phyloP scores from a whole-genome alignment of 2,329 filamentous ascomycete genomes.

The Amauroascus niger region DNA sequence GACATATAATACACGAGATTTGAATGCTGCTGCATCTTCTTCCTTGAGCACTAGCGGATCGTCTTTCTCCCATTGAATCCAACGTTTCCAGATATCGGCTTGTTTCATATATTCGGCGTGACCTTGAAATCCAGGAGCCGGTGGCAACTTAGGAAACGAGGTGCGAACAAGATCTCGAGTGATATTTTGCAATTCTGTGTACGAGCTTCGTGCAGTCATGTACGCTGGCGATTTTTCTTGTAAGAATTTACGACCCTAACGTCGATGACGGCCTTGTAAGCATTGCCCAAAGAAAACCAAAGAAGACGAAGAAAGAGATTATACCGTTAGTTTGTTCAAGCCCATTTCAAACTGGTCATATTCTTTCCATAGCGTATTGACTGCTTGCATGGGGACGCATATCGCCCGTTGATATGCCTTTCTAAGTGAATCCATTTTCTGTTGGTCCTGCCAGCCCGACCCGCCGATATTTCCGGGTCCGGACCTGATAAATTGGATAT shows the following conservation, averaged over 20 bases:
- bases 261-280: not conserved
- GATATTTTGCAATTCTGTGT: slow-evolving; percentile 82
- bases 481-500: slow-evolving; percentile 83
- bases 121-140: slow-evolving; percentile 75
- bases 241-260: slow-evolving; percentile 79
- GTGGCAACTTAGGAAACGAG: slow-evolving; percentile 71
- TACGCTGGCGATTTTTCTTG: slow-evolving; percentile 88
- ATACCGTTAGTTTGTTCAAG: slow-evolving; percentile 80
- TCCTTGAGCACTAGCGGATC: slow-evolving; percentile 78
- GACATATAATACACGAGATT: slow-evolving; percentile 71
- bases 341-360: slow-evolving; percentile 95
- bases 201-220: slow-evolving; percentile 89
- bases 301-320: not conserved
- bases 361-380: slow-evolving; percentile 87
- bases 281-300: slow-evolving; percentile 4
- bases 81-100: slow-evolving; percentile 80
- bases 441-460: slow-evolving; percentile 86
- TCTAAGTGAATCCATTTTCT: slow-evolving; percentile 90
- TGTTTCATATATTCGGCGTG: slow-evolving; percentile 75
- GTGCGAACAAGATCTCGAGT: slow-evolving; percentile 65
- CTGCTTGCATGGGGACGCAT: slow-evolving; percentile 69
- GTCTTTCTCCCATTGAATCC: slow-evolving; percentile 91
- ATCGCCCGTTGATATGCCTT: slow-evolving; percentile 90
- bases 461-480: slow-evolving; percentile 80
- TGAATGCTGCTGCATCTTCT: slow-evolving; percentile 67